Base-by-base conservation (phyloP, 805 yeast species). In the Isabelozyma heimii region DNA sequence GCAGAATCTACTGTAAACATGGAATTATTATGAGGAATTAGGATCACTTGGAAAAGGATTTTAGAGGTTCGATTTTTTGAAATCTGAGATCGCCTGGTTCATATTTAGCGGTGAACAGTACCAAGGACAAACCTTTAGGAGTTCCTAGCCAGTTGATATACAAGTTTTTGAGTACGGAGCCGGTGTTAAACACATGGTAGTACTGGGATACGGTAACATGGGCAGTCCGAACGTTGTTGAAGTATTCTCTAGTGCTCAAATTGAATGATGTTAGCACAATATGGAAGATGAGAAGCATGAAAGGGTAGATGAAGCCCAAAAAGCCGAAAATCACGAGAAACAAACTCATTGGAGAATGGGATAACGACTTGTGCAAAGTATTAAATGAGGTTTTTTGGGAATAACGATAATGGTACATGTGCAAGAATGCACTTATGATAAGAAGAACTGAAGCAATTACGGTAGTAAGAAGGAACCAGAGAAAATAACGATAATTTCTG, bases 211-310 rank as follows among this genome's bases (percentile, higher is more conserved):
- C 4, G 35, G n/a, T 30, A 9, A 30, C 35, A 10, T 58, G 57
- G 14, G 58, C 61, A 4, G 67, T 59, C 9, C 76, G 72, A 7
- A 72, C 66, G 24, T 75, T 65, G 56, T 78, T 79, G 44, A 89
- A 67, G 58, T 77, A 88, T 55, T 89, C 96, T 52, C 91, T 73
- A 6, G 96, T 88, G 8, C 91, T 84, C 52, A 85, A 75, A 43
- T 84, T 84, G 7, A 80, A 74, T 1, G 79, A 59, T 0, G 82
- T 79, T 45, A 88, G 63, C 45, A 71, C 77, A 0, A 80, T 37
- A 57, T 89, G 96, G 54, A 76, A 78, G 0, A 66, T 40, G 15
- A 85, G 59, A 13, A 89, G 63, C 24, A 82, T 52, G 0, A 73
- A 42, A 1, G 94, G 91, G 56, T 86, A 87, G 2, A 75, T 52